Percentiles rank a stretch among this genome's conserved stretches.
These are phyloP conservation scores for Penicillium arizonense DNA, from an alignment of 495 filamentous ascomycete species.

Conservation along the genomic window DNA sequence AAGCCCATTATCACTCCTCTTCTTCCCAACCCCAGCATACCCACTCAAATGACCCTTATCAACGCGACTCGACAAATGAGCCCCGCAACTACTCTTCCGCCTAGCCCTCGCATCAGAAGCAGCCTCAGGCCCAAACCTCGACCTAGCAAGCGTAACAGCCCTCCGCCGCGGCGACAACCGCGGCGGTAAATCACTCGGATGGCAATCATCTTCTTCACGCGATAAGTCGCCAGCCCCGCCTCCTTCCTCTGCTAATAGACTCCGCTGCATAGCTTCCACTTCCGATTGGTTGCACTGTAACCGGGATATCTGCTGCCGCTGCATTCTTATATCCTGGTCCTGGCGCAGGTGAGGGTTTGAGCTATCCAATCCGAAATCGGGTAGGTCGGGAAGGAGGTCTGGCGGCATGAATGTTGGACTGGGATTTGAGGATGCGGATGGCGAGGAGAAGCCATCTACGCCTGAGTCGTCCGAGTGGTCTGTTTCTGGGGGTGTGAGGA, in stretches of 20 bases:
- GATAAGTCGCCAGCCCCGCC: constrained; percentile 6
- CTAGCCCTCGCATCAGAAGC: constrained; percentile 14
- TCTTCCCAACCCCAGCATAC: constrained; percentile 20
- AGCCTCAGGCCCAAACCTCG: constrained; percentile 25
- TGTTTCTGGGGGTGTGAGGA: constrained; percentile 45
- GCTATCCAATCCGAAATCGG: constrained; percentile 7
- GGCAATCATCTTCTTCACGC: constrained; percentile 35
- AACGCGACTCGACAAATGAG: constrained; percentile 31
- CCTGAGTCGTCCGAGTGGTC: constrained; percentile 38
- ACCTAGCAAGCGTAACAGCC: constrained; percentile 25
- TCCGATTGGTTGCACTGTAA: constrained; percentile 39
- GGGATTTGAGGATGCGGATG: constrained; percentile 30
- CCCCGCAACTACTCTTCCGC: constrained; percentile 31
- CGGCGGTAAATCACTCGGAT: constrained; percentile 44
- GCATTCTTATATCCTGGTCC: constrained; percentile 30
- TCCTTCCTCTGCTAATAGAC: constrained; percentile 25
- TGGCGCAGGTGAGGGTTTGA: constrained; percentile 2
- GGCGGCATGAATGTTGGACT: constrained; percentile 36
- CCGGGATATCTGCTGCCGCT: constrained; percentile 43
- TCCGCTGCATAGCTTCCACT: constrained; percentile 37
- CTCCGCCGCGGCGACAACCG: constrained; percentile 31
- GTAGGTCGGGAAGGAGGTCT: constrained; percentile 14
- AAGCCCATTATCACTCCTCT: constrained; percentile 41
- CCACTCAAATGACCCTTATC: constrained; percentile 40
- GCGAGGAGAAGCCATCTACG: constrained; percentile 27